Evolutionary conservation across 352 stramenopile genomes (phyloP), one percentile per base, ranked within the genome.

Genomic region (Thalassiosira exigua): DNA sequence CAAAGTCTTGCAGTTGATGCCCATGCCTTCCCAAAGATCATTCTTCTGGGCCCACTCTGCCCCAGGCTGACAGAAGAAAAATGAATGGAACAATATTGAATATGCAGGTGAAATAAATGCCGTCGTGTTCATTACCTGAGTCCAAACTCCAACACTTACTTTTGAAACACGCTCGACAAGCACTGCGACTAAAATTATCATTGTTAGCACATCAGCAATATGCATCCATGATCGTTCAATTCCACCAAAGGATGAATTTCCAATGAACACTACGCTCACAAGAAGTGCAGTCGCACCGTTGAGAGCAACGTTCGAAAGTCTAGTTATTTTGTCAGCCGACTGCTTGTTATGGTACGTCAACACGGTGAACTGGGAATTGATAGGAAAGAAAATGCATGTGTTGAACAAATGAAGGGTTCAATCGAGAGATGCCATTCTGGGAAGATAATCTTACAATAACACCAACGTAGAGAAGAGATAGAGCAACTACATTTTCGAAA

Each of bases 181-280:
- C 29, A 75, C 30, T 1, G 7, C 53, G 22, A 75, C 71, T 21
- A 75, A 30, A 66, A 81, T 67, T 4, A 71, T 54, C 19, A 75
- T 65, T 0, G 66, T 58, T 21, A 81, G 61, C 58, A 82, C 75
- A 33, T 82, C 74, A 61, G 29, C 48, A 19, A 74, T 66, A 36
- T 82, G 74, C 74, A 82, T 79, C 74, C 74, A 82, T 7, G 67
- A 78, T 48, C 39, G 58, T 56, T 82, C 74, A 12, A 79, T 27
- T 17, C 74, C 74, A 36, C 74, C 74, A 79, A 61, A 70, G 5
- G 60, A 69, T 27, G 67, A 51, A 69, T 82, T 82, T 19, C 74
- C 74, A 30, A 33, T 69, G 33, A 79, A 82, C 4, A 82, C 33
- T n/a, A 72, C 61, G 36, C 58, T 64, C 7, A 54, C 53, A 36